A percentile compares a stretch with the other conserved stretches of the same genome.
These are phyloP conservation scores for Coniochaeta ligniaria DNA, from an alignment of 2,329 filamentous ascomycete species.

Conservation along the genomic window DNA sequence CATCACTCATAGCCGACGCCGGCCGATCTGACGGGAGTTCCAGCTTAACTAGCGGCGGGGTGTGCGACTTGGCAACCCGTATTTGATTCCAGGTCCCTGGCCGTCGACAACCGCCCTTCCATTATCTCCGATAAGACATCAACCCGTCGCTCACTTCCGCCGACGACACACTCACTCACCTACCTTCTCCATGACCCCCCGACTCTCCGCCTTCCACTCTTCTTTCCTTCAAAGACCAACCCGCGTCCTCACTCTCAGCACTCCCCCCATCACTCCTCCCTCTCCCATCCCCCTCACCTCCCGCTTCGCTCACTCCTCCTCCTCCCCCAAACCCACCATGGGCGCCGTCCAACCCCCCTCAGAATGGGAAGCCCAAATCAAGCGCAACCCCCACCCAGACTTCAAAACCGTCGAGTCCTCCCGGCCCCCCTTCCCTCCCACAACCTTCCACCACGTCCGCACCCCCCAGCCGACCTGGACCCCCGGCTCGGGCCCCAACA, in stretches of 20 bases:
- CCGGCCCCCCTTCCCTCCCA: conserved; percentile 48
- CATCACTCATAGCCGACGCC: no score
- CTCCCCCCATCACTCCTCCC: background rate
- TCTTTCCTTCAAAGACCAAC: background rate
- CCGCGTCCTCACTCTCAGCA: background rate
- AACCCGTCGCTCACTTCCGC: background rate
- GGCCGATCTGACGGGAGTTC: no score
- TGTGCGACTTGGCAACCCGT: no score
- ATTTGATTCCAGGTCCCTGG: background rate
- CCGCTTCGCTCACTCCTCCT: background rate
- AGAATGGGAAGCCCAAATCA: conserved; percentile 23
- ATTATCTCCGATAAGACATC: background rate
- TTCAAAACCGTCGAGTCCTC: conserved; percentile 66
- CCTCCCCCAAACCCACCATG: background rate
- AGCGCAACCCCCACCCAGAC: conserved; percentile 65
- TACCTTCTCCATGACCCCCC: background rate
- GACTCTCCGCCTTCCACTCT: background rate
- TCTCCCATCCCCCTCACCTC: background rate
- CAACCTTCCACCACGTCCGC: conserved; percentile 50
- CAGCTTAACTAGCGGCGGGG: no score
- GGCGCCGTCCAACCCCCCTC: background rate
- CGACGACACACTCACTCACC: background rate
- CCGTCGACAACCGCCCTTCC: background rate
- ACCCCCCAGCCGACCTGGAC: conserved; percentile 60
- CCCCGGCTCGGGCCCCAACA: conserved; percentile 59